A percentile compares a stretch with the other conserved stretches of the same genome.
Evolutionary conservation across 73 alveolate species (phyloP).

Genomic region (Uronychia setigera): DNA sequence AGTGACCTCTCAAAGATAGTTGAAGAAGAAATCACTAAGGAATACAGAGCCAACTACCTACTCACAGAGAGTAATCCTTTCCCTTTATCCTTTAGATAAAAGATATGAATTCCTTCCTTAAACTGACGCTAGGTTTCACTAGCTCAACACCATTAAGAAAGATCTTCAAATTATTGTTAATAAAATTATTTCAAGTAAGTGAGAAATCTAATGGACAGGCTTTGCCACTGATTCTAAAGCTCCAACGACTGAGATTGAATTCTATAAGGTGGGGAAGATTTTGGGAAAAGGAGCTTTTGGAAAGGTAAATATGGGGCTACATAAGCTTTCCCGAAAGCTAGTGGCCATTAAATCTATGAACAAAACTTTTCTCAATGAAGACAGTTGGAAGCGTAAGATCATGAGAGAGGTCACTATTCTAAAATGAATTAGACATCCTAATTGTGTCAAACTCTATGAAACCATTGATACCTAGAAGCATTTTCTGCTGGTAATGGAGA

Average conservation of each 20-base stretch:
- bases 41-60: background rate
- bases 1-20: background rate
- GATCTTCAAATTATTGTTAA: background rate
- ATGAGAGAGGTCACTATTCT: constrained; percentile 88
- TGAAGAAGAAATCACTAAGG: background rate
- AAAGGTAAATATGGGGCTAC: constrained; percentile 78
- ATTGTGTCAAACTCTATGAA: constrained; percentile 83
- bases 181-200: background rate
- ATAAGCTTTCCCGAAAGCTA: constrained; percentile 50
- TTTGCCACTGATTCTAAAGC: background rate
- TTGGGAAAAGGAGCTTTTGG: constrained; percentile 98
- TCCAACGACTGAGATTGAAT: constrained; percentile 21
- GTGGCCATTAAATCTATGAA: constrained; percentile 68
- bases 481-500: constrained; percentile 86
- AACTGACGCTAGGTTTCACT: background rate
- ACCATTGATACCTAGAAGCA: constrained; percentile 85
- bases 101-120: background rate
- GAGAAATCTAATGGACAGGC: background rate
- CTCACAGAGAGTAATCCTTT: no score
- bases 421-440: constrained; percentile 88
- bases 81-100: background rate
- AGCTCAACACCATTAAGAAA: background rate
- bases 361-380: constrained; percentile 50
- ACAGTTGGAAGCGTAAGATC: constrained; percentile 59
- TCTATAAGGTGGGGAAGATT: constrained; percentile 42